These are phyloP conservation scores for Aspergillus sclerotioniger DNA, from an alignment of 495 filamentous ascomycete species.

Conservation along the genomic window DNA sequence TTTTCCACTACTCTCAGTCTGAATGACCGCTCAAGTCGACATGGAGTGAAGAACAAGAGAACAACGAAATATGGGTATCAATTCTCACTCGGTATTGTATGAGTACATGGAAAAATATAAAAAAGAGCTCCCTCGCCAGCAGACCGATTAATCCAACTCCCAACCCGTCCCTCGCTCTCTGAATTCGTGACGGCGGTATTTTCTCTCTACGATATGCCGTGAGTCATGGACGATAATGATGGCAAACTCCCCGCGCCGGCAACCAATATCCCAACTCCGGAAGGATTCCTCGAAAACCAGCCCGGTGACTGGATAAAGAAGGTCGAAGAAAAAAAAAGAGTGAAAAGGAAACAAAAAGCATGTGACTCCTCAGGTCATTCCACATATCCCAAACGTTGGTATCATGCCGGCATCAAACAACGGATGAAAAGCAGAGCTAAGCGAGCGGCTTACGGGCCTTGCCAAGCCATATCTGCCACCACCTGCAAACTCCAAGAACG, in stretches of 20 bases:
- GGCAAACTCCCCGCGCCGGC: neutral
- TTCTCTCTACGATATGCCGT: neutral
- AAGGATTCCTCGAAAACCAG: neutral
- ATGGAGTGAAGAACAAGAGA: neutral
- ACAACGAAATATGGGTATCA: neutral
- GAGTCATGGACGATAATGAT: neutral
- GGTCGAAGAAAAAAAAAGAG: slow-evolving; percentile 2
- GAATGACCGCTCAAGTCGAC: no score
- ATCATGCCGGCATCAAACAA: slow-evolving; percentile 29
- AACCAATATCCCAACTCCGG: neutral
- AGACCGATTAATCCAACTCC: slow-evolving; percentile 1
- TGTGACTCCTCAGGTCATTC: slow-evolving; percentile 19
- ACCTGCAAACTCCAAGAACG: slow-evolving; percentile 57
- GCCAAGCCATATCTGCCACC: slow-evolving; percentile 61
- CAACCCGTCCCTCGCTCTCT: neutral
- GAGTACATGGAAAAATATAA: slow-evolving; percentile 2
- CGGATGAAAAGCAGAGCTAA: slow-evolving; percentile 13
- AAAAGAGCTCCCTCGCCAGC: slow-evolving; percentile 1
- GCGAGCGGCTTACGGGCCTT: slow-evolving; percentile 32
- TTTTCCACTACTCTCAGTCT: no score
- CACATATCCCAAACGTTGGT: slow-evolving; percentile 30
- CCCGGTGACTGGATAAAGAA: neutral
- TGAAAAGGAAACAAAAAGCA: slow-evolving; percentile 5
- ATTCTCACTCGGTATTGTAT: neutral
- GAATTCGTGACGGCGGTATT: neutral